Percentiles rank a stretch among this genome's conserved stretches.
Conservation (phyloP, 2,329 filamentous ascomycete genomes). For the Colletotrichum cordylinicola region DNA sequence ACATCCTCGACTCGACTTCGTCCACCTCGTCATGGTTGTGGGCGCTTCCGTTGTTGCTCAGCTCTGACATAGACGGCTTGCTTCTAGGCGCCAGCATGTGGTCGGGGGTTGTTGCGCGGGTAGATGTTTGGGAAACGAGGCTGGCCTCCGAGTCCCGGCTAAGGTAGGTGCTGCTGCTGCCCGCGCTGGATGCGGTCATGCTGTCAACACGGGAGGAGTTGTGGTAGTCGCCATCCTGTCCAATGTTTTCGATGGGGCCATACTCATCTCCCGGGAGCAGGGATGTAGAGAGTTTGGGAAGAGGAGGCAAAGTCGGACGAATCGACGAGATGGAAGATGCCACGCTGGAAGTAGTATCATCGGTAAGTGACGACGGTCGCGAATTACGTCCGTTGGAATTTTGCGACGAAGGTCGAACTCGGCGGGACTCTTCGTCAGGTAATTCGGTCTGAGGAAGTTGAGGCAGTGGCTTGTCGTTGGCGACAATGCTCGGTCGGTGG, state of each 20-base stretch:
- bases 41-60: constrained; percentile 70
- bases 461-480: constrained; percentile 70
- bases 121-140: constrained; percentile 81
- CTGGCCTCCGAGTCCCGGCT: constrained; percentile 85
- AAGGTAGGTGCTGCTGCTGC: constrained; percentile 78
- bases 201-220: constrained; percentile 68
- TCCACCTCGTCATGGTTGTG: constrained; percentile 73
- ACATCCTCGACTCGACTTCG: constrained; percentile 81
- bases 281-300: constrained; percentile 63
- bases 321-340: constrained; percentile 53
- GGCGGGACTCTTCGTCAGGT: constrained; percentile 30
- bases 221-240: constrained; percentile 57
- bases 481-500: constrained; percentile 43
- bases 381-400: constrained; percentile 41
- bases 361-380: constrained; percentile 47
- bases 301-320: constrained; percentile 56
- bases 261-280: constrained; percentile 54
- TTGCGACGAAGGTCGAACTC: constrained; percentile 20
- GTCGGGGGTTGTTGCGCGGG: constrained; percentile 87
- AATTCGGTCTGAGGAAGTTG: constrained; percentile 64
- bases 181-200: constrained; percentile 76
- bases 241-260: constrained; percentile 49
- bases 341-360: constrained; percentile 47
- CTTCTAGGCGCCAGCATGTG: constrained; percentile 57
- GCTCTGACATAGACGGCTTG: constrained; percentile 70